Percentiles rank a stretch among this genome's conserved stretches.
Evolutionary conservation across 768 basidiomycete genomes (phyloP).

Genomic region (Trametes coccinea): DNA sequence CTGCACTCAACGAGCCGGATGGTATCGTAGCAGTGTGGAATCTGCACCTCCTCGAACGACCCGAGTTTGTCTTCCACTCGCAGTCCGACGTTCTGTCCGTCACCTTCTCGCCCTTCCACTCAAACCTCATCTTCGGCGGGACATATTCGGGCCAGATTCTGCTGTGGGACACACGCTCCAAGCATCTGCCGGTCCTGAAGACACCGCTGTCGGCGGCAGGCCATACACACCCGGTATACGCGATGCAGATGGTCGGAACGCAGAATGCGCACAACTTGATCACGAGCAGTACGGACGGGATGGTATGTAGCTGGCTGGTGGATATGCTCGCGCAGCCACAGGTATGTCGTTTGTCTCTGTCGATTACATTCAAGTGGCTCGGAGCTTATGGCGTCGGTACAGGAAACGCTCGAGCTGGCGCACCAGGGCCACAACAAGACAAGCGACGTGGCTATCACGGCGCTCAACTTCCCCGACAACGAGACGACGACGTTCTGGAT

Average conservation of each 20-base stretch:
- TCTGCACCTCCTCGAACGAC: slow-evolving; percentile 88
- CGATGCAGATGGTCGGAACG: slow-evolving; percentile 97
- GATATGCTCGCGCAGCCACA: slow-evolving; percentile 99
- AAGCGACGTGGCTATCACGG: slow-evolving; percentile 92
- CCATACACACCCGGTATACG: slow-evolving; percentile 98
- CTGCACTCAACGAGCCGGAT: slow-evolving; percentile 92
- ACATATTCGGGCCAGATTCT: slow-evolving; percentile 99
- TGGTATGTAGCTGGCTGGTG: slow-evolving; percentile 95
- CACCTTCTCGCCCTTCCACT: slow-evolving; percentile 96
- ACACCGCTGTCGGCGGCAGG: slow-evolving; percentile 95
- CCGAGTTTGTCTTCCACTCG: slow-evolving; percentile 98
- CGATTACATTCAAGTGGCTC: neutral
- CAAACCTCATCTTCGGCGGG: slow-evolving; percentile 95
- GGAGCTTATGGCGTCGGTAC: neutral
- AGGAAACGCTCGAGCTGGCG: slow-evolving; percentile 93
- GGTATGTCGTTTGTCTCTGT: slow-evolving; percentile 42
- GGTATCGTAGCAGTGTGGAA: slow-evolving; percentile 99
- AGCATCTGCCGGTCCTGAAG: slow-evolving; percentile 94
- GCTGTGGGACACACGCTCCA: slow-evolving; percentile 97
- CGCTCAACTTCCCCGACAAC: slow-evolving; percentile 91
- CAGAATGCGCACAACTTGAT: slow-evolving; percentile 99
- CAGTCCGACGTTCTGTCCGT: slow-evolving; percentile 99
- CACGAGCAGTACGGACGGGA: slow-evolving; percentile 95
- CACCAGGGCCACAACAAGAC: slow-evolving; percentile 95
- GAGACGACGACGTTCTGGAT: slow-evolving; percentile 98